Percentiles rank a stretch among this genome's conserved stretches.
These are phyloP conservation scores for Ogataea angusta DNA, from an alignment of 805 yeast genomes.

Conservation along the genomic window DNA sequence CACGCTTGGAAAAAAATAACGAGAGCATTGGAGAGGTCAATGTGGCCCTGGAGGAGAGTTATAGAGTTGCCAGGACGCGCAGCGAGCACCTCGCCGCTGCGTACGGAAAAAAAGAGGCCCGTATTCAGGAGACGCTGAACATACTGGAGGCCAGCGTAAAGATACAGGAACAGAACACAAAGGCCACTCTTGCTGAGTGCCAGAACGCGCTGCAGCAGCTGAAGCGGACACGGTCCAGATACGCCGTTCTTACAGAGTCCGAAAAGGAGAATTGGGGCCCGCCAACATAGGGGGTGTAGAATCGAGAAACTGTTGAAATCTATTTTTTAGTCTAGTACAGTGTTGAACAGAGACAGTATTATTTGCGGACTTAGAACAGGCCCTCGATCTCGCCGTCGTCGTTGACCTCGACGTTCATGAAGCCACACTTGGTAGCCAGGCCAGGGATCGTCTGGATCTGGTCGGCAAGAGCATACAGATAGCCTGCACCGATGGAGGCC, in stretches of 20 bases:
- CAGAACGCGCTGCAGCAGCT: constrained; percentile 40
- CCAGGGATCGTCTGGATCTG: constrained; percentile 98
- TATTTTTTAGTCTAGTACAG: constrained; percentile 11
- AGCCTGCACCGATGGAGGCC: constrained; percentile 95
- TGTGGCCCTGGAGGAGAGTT: constrained; percentile 45
- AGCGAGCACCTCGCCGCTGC: constrained; percentile 47
- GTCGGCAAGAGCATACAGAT: constrained; percentile 92
- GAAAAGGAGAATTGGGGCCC: constrained; percentile 10
- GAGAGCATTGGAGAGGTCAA: constrained; percentile 32
- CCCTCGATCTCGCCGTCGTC: constrained; percentile 92
- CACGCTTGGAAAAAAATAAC: constrained; percentile 3
- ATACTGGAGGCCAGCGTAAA: constrained; percentile 43
- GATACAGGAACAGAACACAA: constrained; percentile 48
- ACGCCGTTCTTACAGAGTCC: background rate
- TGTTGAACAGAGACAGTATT: constrained; percentile 13
- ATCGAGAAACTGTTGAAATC: constrained; percentile 16
- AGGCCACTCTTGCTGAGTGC: constrained; percentile 43
- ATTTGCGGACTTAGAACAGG: constrained; percentile 49
- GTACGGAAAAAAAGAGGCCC: constrained; percentile 45
- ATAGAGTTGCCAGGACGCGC: constrained; percentile 46
- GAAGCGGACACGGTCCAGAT: constrained; percentile 5
- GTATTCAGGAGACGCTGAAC: constrained; percentile 41
- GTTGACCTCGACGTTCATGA: constrained; percentile 93
- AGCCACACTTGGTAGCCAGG: constrained; percentile 91
- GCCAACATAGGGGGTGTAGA: background rate